A percentile compares a stretch with the other conserved stretches of the same genome.
phyloP scores from a whole-genome alignment of 371 early-diverging fungal genomes.

The Mortierella sp. region DNA sequence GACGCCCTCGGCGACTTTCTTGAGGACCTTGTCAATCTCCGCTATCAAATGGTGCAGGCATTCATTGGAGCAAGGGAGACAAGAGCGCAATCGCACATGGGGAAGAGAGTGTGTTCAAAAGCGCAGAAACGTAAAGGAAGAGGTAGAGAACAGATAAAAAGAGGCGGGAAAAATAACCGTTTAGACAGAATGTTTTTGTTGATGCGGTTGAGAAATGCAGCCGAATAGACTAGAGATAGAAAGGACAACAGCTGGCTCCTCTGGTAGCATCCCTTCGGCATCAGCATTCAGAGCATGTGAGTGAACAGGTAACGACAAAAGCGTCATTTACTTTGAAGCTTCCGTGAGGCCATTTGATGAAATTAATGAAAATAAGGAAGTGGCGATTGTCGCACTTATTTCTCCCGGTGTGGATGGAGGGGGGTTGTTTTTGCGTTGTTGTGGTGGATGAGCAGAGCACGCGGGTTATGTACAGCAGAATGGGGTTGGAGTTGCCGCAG shows the following conservation, averaged over 20 bases:
- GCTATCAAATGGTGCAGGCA: constrained; percentile 50
- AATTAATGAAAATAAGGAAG: too few species aligned
- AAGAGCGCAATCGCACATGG: background rate
- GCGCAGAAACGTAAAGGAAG: too few species aligned
- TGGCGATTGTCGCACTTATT: background rate
- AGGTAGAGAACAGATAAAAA: background rate
- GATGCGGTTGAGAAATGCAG: too few species aligned
- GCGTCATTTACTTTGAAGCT: constrained; percentile 48
- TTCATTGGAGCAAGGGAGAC: background rate
- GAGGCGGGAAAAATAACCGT: background rate
- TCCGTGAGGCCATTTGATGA: constrained; percentile 50
- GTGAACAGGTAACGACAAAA: constrained; percentile 1
- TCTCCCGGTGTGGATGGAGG: background rate
- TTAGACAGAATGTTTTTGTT: too few species aligned
- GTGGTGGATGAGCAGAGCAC: too few species aligned
- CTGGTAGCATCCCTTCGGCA: background rate
- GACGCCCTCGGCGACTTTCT: constrained; percentile 96
- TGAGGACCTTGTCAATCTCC: constrained; percentile 95
- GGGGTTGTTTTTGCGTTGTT: background rate
- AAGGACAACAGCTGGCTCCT: background rate
- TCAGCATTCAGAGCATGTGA: background rate
- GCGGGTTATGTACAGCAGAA: too few species aligned
- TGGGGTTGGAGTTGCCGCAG: too few species aligned
- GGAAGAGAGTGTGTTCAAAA: too few species aligned
- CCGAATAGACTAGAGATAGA: background rate